Base-by-base conservation (phyloP, 2,329 filamentous ascomycete genomes). In the Ceratocystis albifundus region DNA sequence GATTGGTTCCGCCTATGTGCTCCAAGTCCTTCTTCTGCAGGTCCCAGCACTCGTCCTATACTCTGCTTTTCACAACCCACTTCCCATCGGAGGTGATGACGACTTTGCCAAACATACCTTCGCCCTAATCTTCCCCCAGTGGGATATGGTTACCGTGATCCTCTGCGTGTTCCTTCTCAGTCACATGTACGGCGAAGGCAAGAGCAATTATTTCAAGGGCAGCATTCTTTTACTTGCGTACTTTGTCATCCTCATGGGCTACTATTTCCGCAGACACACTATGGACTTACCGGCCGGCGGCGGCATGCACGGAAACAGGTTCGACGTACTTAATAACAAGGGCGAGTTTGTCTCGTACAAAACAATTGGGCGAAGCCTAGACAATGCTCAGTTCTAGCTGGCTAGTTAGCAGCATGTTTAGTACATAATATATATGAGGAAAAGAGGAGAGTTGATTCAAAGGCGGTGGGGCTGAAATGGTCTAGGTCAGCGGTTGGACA, bases 131-230 rank as follows among this genome's bases (percentile, higher is more conserved):
- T 97, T 99, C 78, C 94, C 94, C 0, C 94, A 99, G 75, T 99
- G 93, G 93, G 94, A 99, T 75, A 95, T 99, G 90, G 87, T 97
- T 12, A 96, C 90, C 0, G 90, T 97, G 17, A 96, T 97, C 68
- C 78, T 99, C 17, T 96, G 93, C 72, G 91, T 99, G 20, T 96
- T 99, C 78, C 79, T 99, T 66, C 84, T 99, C 70, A 96, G 91
- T 72, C 96, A 97, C 79, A 93, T 99, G 80, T 96, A 97, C 72
- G 90, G 93, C 64, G 94, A 99, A 77, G 94, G 94, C 50, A 99
- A 99, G 84, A 97, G 92, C 80, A 99, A 99, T 76, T 99, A 99
- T 77, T 99, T 99, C 84, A 99, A 99, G 79, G 94, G 94, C 64
- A 96, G 90, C 70, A 96, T 97, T 71, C 80, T 99, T 64, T 85